Evolutionary conservation across 1,139 yeast species (phyloP), one percentile per base, ranked within the genome.

Genomic region (Debaryomycetaceae sp.): DNA sequence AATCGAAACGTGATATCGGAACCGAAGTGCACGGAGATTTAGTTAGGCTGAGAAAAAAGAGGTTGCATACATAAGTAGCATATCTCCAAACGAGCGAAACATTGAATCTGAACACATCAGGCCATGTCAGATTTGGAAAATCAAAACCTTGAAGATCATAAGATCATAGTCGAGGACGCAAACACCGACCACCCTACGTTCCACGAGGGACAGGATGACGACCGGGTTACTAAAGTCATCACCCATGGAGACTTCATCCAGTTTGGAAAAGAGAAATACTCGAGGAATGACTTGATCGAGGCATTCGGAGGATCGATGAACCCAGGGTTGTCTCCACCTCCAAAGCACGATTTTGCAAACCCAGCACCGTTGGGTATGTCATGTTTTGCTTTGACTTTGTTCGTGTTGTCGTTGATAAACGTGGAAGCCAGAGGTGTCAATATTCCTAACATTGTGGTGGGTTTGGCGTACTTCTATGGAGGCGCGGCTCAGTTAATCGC

Each of bases 341-440:
- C 95, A 31, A 72, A 77, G 41, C 81, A 86, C 63, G 76, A 83
- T 63, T 83, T 88, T 62, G 96, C 86, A 49, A 89, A 89, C 63
- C 95, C 97, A 38, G 88, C 95, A 42, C 96, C 97, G 2, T 72
- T 90, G 45, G 97, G 97, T 11, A 73, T 90, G 51, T 77, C 82
- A 42, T 95, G 88, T 5, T 89, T 90, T 60, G 96, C 95, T 6
- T 71, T 88, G 53, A 87, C 96, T 17, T 87, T 96, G 5, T 87
- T 90, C 63, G 88, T 88, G 11, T 72, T 89, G 40, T 83, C 91
- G 5, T 67, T 90, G 59, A 69, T 68, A 50, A 74, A 74, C 50
- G 55, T 58, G 43, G 72, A 59, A 44, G 70, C 71, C 34, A 59
- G 68, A 54, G 70, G 70, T 37, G 70, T 66, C 30, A 52, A 57